Conservation (phyloP, 164 flowering plant species). For the Aristolochia fimbriata region DNA sequence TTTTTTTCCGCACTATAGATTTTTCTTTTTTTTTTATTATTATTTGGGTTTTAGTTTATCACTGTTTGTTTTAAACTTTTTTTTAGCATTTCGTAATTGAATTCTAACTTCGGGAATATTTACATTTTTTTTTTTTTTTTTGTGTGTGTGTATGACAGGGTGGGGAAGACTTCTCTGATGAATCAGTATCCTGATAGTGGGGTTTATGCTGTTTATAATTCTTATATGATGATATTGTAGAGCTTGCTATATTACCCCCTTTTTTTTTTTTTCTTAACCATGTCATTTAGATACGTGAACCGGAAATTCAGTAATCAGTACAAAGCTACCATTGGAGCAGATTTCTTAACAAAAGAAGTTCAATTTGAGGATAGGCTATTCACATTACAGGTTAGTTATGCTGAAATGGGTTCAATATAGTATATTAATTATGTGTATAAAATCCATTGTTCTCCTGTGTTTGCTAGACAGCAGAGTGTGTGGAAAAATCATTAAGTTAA, state of each 20-base stretch:
- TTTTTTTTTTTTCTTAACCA: conserved; percentile 2
- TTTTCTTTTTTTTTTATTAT: neutral
- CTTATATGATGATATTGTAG: neutral
- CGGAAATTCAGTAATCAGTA: conserved; percentile 86
- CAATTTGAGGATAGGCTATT: conserved; percentile 76
- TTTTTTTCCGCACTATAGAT: neutral
- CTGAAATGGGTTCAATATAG: too few relatives aligned
- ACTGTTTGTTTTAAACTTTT: neutral
- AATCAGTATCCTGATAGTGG: conserved; percentile 48
- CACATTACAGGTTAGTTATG: conserved; percentile 59
- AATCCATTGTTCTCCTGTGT: too few relatives aligned
- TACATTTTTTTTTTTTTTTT: conserved; percentile 1
- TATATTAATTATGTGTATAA: too few relatives aligned
- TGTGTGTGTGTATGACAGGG: too few relatives aligned
- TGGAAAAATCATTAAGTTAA: too few relatives aligned
- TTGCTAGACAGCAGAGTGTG: too few relatives aligned
- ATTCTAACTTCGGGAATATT: neutral
- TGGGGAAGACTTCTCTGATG: conserved; percentile 86
- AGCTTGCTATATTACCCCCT: neutral
- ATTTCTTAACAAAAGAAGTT: conserved; percentile 79
- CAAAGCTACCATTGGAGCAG: conserved; percentile 85
- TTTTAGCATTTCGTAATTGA: neutral
- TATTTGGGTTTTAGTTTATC: neutral
- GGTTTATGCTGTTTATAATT: too few relatives aligned
- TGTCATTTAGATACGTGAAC: conserved; percentile 54